Base-by-base conservation (phyloP, 202 grass and related monocot species). In the Tripidium arundinaceum region DNA sequence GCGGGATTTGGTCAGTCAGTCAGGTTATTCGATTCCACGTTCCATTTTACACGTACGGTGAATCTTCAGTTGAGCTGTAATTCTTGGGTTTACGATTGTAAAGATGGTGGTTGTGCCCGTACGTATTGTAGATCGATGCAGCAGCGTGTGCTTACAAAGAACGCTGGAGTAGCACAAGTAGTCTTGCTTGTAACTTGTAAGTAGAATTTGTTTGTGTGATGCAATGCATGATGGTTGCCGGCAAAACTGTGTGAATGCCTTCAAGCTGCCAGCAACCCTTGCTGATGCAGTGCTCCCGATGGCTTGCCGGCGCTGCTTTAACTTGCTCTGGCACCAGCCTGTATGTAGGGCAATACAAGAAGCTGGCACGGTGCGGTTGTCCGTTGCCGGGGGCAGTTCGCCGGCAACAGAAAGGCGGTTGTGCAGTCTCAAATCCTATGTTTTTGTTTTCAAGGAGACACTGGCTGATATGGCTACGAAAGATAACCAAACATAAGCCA, bases 11-110 rank as follows among this genome's bases (percentile, higher is more conserved):
- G n/a, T 62, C 31, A 9, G 49, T 49, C 46, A n/a, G 31, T 77
- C 72, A 28, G 55, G 18, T 63, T 69, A 13, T 75, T 72, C 8
- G 8, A 49, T 34, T 22, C 11, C 4, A n/a, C 6, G 52, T 33
- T 29, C 70, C 14, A 12, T 10, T 10, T 33, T 8, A 52, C 47
- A n/a, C 6, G 6, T 9, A 31, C 60, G 29, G 62, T 64, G 16
- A 36, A 64, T 22, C 22, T 40, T 15, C 28, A 15, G 22, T 4
- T 19, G 36, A 52, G 72, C 29, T 62, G 55, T 43, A 27, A 11
- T 78, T 73, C 10, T 73, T 78, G 63, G 64, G 34, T 81, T 45
- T 76, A 77, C 76, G 65, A 77, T 45, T 76, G 77, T 81, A 72
- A 77, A 81, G 71, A 77, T 84, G 63, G 68, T 15, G 45, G 67